Conservation (phyloP, 495 filamentous ascomycete genomes). For the Penicillium bialowiezense region DNA sequence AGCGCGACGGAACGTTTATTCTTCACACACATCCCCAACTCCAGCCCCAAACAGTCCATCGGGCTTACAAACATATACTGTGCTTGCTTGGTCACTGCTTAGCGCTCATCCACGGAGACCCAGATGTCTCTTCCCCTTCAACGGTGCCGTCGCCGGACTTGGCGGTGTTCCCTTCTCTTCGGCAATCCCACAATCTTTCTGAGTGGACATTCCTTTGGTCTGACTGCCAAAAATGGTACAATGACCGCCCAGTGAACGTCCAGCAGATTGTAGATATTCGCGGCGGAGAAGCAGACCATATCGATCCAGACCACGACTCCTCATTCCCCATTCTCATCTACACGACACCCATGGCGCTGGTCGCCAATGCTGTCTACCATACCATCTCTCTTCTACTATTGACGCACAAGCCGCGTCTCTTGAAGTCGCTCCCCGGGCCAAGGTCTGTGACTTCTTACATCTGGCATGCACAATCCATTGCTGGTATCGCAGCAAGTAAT, state of each 20-base stretch:
- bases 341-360: constrained; percentile 30
- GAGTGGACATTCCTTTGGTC: constrained; percentile 28
- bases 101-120: constrained; percentile 18
- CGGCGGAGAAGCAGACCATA: constrained; percentile 23
- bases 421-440: constrained; percentile 26
- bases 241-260: constrained; percentile 21
- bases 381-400: constrained; percentile 22
- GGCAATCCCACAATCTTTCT: constrained; percentile 24
- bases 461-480: constrained; percentile 28
- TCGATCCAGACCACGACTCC: constrained; percentile 24
- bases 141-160: constrained; percentile 9
- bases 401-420: constrained; percentile 21
- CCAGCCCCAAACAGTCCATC: constrained; percentile 7
- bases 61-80: constrained; percentile 18
- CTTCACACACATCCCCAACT: not conserved
- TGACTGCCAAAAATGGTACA: constrained; percentile 30
- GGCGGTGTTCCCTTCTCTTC: constrained; percentile 17
- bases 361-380: constrained; percentile 26
- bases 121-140: constrained; percentile 11
- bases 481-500: constrained; percentile 23
- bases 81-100: constrained; percentile 22
- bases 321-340: constrained; percentile 26
- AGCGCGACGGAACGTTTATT: constrained; percentile 19
- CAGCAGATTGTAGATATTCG: constrained; percentile 27
- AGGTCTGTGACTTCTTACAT: constrained; percentile 26